Evolutionary conservation across 306 rosid genomes (phyloP), one percentile per base, ranked within the genome.

Genomic region (Pachyrhizus erosus): DNA sequence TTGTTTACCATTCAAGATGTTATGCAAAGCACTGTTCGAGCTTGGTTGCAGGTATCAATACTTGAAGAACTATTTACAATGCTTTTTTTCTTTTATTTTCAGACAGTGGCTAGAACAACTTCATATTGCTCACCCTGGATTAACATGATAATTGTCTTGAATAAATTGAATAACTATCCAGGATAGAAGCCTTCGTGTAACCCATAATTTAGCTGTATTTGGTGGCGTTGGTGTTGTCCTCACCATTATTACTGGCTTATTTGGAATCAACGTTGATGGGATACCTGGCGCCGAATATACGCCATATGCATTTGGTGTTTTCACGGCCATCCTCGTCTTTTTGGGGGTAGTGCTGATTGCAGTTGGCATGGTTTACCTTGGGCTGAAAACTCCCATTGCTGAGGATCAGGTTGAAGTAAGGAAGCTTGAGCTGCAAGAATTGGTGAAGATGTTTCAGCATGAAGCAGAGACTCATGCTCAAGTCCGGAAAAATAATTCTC

Each of bases 221-320:
- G 97, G 98, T 8, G 97, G 99, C 7, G 87, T 90, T 31, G 99
- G 99, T 7, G 83, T 96, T 15, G 86, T 93, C 79, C 97, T 96
- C 73, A 87, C 98, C 75, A 77, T 96, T 75, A 78, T 96, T 68
- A 92, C 97, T 0, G 99, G 98, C 57, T 90, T 93, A 77, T 92
- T 96, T 45, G 99, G 99, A 61, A 93, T 96, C 89, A 96, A 96
- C 10, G 98, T 93, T 6, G 97, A 96, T 78, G 99, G 98, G 70
- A 93, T 96, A 27, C 97, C 98, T 0, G 97, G 99, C 17, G 83
- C 91, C 54, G 46, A 54, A 21, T 74, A 86, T 3, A 78, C 99
- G 1, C 97, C 98, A 3, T 96, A 89, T 66, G 98, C 97, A 67
- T 96, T 96, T 77, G 98, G 93, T 67, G 49, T 96, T 68, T 93